Conservation (phyloP, 331 rosid species). For the Pyrus hybrid region DNA sequence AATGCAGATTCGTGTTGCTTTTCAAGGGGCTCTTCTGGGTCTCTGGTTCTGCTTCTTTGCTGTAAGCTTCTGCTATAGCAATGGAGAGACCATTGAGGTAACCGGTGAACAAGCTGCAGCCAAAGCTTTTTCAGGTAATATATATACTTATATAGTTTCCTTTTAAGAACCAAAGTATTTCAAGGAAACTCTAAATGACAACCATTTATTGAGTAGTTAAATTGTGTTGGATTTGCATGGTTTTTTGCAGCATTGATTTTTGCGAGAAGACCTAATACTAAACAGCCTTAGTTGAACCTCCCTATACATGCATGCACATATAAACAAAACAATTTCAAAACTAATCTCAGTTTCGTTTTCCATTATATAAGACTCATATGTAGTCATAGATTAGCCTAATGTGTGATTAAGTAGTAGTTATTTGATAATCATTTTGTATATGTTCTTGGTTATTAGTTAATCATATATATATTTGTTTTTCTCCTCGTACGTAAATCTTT, state of each 20-base stretch:
- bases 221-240: background rate
- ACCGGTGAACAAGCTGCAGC: background rate
- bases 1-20: constrained; percentile 3
- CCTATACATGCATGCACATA: background rate
- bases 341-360: background rate
- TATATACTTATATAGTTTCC: background rate
- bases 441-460: background rate
- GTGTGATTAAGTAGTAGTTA: background rate
- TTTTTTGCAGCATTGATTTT: background rate
- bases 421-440: background rate
- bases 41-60: constrained; percentile 19
- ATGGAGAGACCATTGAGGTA: background rate
- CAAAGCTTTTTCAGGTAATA: constrained; percentile 14
- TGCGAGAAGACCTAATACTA: no score
- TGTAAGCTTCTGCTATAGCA: constrained; percentile 7
- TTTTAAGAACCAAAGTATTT: background rate
- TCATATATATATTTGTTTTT: background rate
- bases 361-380: background rate
- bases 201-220: background rate
- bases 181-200: background rate
- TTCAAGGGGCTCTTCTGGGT: constrained; percentile 15
- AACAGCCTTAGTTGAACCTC: background rate
- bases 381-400: background rate
- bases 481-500: background rate
- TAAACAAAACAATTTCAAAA: background rate